Conservation (phyloP, 2,329 filamentous ascomycete species). For the Neonectria hederae region DNA sequence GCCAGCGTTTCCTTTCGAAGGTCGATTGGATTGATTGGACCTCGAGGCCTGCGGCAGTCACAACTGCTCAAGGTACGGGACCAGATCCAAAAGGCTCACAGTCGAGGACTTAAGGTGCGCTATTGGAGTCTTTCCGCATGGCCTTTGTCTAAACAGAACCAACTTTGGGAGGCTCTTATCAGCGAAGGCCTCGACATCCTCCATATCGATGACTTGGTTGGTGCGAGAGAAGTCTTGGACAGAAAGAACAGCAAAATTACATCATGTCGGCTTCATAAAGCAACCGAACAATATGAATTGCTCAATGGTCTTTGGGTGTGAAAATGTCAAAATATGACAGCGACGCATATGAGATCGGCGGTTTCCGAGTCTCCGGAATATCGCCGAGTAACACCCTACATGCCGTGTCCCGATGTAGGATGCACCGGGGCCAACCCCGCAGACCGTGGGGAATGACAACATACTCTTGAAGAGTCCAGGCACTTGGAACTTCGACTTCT, state of each 20-base stretch:
- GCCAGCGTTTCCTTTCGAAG: constrained; percentile 67
- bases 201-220: constrained; percentile 69
- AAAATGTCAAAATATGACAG: background rate
- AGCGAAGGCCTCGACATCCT: constrained; percentile 68
- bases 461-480: background rate
- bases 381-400: constrained; percentile 35
- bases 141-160: constrained; percentile 63
- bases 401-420: constrained; percentile 16
- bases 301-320: background rate
- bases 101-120: constrained; percentile 62
- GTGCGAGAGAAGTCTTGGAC: constrained; percentile 33
- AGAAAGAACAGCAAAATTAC: constrained; percentile 1
- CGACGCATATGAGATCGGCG: constrained; percentile 3
- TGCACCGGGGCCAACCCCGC: constrained; percentile 33
- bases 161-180: constrained; percentile 64
- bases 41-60: constrained; percentile 51
- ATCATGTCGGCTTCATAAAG: background rate
- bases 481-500: background rate
- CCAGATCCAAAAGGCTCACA: constrained; percentile 61
- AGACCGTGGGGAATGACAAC: constrained; percentile 25
- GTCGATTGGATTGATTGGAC: constrained; percentile 62
- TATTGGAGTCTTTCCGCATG: constrained; percentile 70
- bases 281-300: background rate
- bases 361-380: constrained; percentile 43
- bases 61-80: constrained; percentile 56